phyloP scores from a whole-genome alignment of 2,329 filamentous ascomycete genomes.

The Byssoonygena ceratinophila region DNA sequence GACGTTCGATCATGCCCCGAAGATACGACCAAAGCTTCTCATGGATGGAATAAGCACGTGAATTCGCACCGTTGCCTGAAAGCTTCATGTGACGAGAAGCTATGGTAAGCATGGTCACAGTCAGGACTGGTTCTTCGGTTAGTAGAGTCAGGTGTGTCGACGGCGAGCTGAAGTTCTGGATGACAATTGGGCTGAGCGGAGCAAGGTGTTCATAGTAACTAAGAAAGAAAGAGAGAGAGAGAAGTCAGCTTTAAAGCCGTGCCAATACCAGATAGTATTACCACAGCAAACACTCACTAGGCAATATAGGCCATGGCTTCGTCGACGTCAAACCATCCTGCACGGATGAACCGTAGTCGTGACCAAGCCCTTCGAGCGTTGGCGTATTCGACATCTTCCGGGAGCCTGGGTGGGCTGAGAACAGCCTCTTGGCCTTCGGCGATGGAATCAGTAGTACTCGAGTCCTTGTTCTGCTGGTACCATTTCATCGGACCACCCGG shows the following conservation, averaged over 20 bases:
- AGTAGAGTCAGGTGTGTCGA: slow-evolving; percentile 68
- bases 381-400: slow-evolving; percentile 34
- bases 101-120: slow-evolving; percentile 83
- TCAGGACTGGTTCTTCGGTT: slow-evolving; percentile 83
- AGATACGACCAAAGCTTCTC: slow-evolving; percentile 93
- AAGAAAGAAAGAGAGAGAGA: not conserved
- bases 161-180: slow-evolving; percentile 79
- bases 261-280: no score
- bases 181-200: slow-evolving; percentile 84
- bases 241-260: no score
- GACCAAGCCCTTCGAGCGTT: slow-evolving; percentile 81
- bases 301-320: slow-evolving; percentile 91
- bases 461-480: slow-evolving; percentile 27
- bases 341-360: slow-evolving; percentile 84
- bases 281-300: slow-evolving; percentile 70
- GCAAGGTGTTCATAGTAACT: slow-evolving; percentile 87
- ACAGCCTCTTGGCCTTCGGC: slow-evolving; percentile 11
- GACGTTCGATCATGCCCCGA: slow-evolving; percentile 85
- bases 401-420: slow-evolving; percentile 17
- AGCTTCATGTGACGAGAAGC: slow-evolving; percentile 77
- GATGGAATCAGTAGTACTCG: slow-evolving; percentile 7
- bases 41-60: slow-evolving; percentile 81
- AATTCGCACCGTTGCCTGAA: slow-evolving; percentile 66
- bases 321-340: slow-evolving; percentile 88
- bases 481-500: slow-evolving; percentile 38